A percentile compares a stretch with the other conserved stretches of the same genome.
Evolutionary conservation across 2,329 filamentous ascomycete genomes (phyloP).

Genomic region (Colletotrichum abscissum): DNA sequence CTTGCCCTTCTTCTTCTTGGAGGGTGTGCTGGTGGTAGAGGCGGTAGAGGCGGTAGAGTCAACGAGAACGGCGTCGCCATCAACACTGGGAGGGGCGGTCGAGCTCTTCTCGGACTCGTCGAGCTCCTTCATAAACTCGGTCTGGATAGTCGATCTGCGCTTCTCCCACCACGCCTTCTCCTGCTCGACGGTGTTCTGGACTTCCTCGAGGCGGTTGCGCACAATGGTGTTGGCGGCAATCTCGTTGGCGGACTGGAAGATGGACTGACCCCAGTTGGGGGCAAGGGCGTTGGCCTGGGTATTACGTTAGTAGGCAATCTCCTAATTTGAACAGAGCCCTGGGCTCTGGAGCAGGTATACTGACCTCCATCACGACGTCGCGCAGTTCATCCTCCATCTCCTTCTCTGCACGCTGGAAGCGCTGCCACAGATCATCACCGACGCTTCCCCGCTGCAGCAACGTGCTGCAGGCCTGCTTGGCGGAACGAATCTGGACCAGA

Average conservation of each 20-base stretch:
- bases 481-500: slow-evolving; percentile 87
- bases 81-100: slow-evolving; percentile 65
- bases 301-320: neutral
- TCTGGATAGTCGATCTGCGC: slow-evolving; percentile 77
- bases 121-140: slow-evolving; percentile 87
- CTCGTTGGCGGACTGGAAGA: slow-evolving; percentile 98
- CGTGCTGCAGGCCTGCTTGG: slow-evolving; percentile 87
- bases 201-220: slow-evolving; percentile 78
- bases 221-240: slow-evolving; percentile 87
- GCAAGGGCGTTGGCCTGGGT: slow-evolving; percentile 87
- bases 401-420: slow-evolving; percentile 91
- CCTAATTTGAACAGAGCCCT: neutral
- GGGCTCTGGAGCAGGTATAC: slow-evolving; percentile 36
- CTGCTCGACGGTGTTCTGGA: slow-evolving; percentile 75
- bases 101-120: slow-evolving; percentile 69
- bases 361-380: slow-evolving; percentile 92
- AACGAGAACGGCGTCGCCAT: slow-evolving; percentile 84
- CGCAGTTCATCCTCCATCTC: slow-evolving; percentile 97
- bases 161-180: slow-evolving; percentile 96
- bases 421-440: slow-evolving; percentile 94
- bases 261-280: slow-evolving; percentile 90
- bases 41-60: slow-evolving; percentile 64
- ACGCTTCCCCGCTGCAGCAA: slow-evolving; percentile 91
- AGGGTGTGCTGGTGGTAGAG: slow-evolving; percentile 45
- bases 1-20: slow-evolving; percentile 75